A percentile compares a stretch with the other conserved stretches of the same genome.
Evolutionary conservation across 345 rosid species (phyloP).

Genomic region (Diplotaxis tenuifolia): DNA sequence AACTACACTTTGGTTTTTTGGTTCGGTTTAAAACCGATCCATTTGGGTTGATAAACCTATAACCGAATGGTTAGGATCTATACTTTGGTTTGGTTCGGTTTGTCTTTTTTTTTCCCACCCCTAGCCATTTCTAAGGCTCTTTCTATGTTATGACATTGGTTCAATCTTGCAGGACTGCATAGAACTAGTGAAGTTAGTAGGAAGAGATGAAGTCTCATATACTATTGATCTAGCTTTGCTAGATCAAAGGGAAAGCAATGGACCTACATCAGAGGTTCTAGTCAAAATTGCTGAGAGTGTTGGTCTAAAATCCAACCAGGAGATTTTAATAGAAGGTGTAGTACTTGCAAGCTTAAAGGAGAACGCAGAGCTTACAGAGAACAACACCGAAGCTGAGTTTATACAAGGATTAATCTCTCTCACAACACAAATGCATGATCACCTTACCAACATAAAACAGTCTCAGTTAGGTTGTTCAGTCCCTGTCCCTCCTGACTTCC

Average conservation of each 20-base stretch:
- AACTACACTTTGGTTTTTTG: background rate
- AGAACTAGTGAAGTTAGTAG: constrained; percentile 64
- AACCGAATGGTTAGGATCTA: background rate
- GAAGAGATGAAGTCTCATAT: constrained; percentile 49
- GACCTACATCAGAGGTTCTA: constrained; percentile 59
- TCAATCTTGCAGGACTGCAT: constrained; percentile 54
- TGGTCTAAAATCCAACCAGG: constrained; percentile 81
- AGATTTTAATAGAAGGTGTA: constrained; percentile 82
- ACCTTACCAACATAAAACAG: constrained; percentile 59
- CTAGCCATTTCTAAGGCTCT: background rate
- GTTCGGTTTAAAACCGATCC: background rate
- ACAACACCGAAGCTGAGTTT: constrained; percentile 56
- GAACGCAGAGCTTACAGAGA: constrained; percentile 71
- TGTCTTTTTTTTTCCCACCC: background rate
- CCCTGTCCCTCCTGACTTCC: constrained; percentile 76
- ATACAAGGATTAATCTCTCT: constrained; percentile 61
- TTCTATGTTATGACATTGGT: constrained; percentile 8
- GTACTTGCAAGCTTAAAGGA: constrained; percentile 84
- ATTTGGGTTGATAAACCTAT: background rate
- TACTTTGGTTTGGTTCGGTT: background rate
- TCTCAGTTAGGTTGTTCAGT: constrained; percentile 58
- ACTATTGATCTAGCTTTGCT: constrained; percentile 51
- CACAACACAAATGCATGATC: constrained; percentile 66
- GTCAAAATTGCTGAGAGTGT: constrained; percentile 62
- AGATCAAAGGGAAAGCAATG: constrained; percentile 56